Conservation (phyloP, 202 grass and related monocot genomes). For the Zizania palustris region DNA sequence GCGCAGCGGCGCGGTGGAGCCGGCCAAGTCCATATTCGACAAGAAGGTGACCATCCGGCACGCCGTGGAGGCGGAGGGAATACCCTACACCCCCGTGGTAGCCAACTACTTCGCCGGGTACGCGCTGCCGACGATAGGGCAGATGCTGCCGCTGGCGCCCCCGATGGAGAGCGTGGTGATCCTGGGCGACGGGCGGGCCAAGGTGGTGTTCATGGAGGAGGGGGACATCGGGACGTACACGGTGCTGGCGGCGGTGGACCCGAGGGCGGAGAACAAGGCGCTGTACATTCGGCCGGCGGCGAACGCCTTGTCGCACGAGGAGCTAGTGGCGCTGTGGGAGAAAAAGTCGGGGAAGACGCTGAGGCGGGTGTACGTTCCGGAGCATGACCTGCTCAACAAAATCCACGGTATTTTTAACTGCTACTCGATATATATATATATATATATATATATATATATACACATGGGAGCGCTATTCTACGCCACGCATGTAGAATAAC, state of each 20-base stretch:
- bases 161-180: conserved; percentile 53
- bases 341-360: conserved; percentile 59
- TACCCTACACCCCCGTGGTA: conserved; percentile 54
- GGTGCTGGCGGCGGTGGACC: conserved; percentile 57
- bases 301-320: conserved; percentile 58
- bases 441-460: no score
- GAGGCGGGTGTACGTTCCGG: conserved; percentile 44
- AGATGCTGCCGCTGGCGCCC: background rate
- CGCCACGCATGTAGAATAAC: no score
- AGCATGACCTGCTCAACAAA: conserved; percentile 55
- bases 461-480: no score
- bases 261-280: conserved; percentile 52
- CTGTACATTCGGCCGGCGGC: conserved; percentile 50
- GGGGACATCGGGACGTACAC: conserved; percentile 57
- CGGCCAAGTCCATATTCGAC: conserved; percentile 38
- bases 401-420: conserved; percentile 49
- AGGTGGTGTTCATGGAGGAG: conserved; percentile 58
- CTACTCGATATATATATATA: no score
- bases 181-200: conserved; percentile 55
- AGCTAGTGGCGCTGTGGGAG: conserved; percentile 65
- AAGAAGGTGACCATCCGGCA: conserved; percentile 50
- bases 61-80: conserved; percentile 54
- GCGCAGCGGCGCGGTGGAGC: conserved; percentile 44
- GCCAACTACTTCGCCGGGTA: conserved; percentile 51
- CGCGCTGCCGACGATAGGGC: conserved; percentile 48